Evolutionary conservation across 805 yeast genomes (phyloP).

Genomic region (Candida qinlingensis): DNA sequence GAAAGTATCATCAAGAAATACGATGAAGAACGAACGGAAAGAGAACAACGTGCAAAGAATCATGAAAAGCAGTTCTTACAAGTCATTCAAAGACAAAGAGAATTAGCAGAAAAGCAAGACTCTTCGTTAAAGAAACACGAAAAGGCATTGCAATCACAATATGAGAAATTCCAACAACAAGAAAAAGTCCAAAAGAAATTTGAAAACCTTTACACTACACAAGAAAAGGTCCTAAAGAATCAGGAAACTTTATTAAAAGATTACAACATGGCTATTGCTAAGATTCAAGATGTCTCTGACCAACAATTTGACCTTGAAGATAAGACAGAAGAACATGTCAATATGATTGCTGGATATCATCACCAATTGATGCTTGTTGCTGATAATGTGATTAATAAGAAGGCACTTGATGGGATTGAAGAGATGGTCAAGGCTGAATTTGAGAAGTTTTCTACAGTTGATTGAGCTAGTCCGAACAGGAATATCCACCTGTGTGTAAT

Average conservation of each 20-base stretch:
- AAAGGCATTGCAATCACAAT: not conserved
- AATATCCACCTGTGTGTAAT: too few relatives aligned
- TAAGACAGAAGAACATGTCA: not conserved
- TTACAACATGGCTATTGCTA: not conserved
- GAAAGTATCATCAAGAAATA: not conserved
- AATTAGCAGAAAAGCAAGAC: slow-evolving; percentile 1
- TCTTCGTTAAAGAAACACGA: not conserved
- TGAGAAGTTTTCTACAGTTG: not conserved
- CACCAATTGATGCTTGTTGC: not conserved
- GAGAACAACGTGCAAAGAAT: not conserved
- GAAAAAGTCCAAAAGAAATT: not conserved
- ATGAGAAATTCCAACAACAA: not conserved
- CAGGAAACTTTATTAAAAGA: not conserved
- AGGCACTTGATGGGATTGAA: not conserved
- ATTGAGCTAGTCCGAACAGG: too few relatives aligned
- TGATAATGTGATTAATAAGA: not conserved
- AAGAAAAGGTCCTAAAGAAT: not conserved
- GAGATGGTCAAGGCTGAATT: not conserved
- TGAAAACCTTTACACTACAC: not conserved
- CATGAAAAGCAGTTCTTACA: not conserved
- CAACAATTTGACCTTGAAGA: not conserved
- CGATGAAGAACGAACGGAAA: not conserved
- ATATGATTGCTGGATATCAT: not conserved
- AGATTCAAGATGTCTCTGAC: not conserved
- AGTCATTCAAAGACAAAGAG: not conserved